Percentiles rank a stretch among this genome's conserved stretches.
These are phyloP conservation scores for Silene uniflora DNA, from an alignment of 148 eudicot species.

Conservation along the genomic window DNA sequence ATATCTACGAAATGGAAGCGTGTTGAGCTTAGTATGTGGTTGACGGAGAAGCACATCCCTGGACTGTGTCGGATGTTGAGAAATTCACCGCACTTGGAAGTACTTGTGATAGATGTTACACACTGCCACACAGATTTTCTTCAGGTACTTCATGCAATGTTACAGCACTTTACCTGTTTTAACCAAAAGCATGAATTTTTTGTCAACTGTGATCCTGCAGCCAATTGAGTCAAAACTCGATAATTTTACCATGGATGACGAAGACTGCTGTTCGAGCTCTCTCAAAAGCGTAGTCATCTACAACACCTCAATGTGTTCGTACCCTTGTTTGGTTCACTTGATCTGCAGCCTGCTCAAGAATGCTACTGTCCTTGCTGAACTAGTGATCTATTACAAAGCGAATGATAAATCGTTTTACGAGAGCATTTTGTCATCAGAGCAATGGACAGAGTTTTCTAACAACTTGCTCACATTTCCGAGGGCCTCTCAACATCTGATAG, in stretches of 20 bases:
- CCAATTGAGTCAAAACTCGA: neutral
- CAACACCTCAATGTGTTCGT: neutral
- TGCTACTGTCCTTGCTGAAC: constrained; percentile 4
- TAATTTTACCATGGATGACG: neutral
- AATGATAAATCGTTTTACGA: neutral
- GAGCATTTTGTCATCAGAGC: constrained; percentile 1
- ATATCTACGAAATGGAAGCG: constrained; percentile 6
- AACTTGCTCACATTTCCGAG: constrained; percentile 10
- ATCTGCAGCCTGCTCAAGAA: constrained; percentile 12
- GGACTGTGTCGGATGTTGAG: neutral
- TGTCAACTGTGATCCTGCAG: neutral
- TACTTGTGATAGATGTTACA: constrained; percentile 8
- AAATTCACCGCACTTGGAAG: constrained; percentile 19
- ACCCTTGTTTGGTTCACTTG: neutral
- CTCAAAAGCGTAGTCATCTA: constrained; percentile 18
- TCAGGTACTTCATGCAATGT: neutral
- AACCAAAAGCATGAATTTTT: neutral
- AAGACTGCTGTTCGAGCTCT: constrained; percentile 13
- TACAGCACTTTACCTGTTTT: neutral
- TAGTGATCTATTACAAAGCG: constrained; percentile 10
- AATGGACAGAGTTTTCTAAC: neutral
- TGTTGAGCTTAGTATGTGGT: constrained; percentile 16
- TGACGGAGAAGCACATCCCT: constrained; percentile 20
- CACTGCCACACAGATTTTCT: neutral
- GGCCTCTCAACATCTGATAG: constrained; percentile 13